Evolutionary conservation across 2,329 filamentous ascomycete species (phyloP), one percentile per base, ranked within the genome.

Genomic region (Fusarium graminum): DNA sequence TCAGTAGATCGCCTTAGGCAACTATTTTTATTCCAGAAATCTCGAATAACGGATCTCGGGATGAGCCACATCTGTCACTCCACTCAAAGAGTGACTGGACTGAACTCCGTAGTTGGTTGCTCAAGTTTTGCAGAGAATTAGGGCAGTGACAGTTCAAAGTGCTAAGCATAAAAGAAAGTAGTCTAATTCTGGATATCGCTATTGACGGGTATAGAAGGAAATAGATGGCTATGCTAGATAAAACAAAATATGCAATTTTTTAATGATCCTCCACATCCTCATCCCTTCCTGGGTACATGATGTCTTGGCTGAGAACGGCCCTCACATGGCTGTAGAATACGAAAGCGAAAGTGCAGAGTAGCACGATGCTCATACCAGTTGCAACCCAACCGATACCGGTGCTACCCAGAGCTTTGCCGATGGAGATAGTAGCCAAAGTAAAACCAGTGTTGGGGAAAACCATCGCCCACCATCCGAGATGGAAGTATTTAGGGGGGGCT

Each of bases 381-480:
- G 78, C 78, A 2, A 86, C 75, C 78, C 83, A 85, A 32, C 78
- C 65, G 2, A 86, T 77, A 0, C 73, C 71, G 1, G 78, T 69
- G 65, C 78, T 85, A 17, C 73, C 70, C 10, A 88, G 76, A 34
- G 81, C 79, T 13, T 80, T 80, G 0, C 79, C 82, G 30, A 87
- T 82, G 16, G 82, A 76, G 49, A 86, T 85, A 3, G 84, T 86
- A 3, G 83, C 82, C 34, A 88, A 75, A 7, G 82, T 82, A 65
- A 87, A 88, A 6, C 86, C 86, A 0, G 84, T 85, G 74, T 88
- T 88, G 45, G 86, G 86, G 74, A 88, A 88, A 8, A 88, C 83
- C 75, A 86, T 84, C 0, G 86, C 86, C 83, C 86, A 90, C 85
- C 86, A 89, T 4, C 85, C 85, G 2, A 89, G 79, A 62, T 87